phyloP scores from a whole-genome alignment of 2,329 filamentous ascomycete genomes.

The Rhexocercosporidium sp. region DNA sequence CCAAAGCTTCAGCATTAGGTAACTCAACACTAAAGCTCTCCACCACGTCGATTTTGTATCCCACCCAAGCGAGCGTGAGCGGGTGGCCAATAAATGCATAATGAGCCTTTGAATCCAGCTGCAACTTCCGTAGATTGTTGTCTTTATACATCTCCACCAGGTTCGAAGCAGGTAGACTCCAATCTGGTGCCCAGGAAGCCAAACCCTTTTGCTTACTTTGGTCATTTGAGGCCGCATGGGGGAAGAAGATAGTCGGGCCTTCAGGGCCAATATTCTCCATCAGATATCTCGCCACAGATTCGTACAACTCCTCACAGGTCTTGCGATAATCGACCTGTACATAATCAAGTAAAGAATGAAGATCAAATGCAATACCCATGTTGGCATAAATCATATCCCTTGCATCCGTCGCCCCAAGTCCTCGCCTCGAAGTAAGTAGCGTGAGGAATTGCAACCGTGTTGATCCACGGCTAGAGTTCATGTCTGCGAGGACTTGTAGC shows the following conservation, averaged over 20 bases:
- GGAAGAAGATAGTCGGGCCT: constrained; percentile 7
- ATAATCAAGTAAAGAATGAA: neutral
- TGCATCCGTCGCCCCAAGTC: constrained; percentile 14
- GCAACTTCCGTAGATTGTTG: neutral
- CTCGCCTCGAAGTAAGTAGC: constrained; percentile 7
- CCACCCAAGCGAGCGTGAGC: neutral
- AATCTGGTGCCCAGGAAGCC: constrained; percentile 19
- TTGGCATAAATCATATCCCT: constrained; percentile 16
- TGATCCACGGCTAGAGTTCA: constrained; percentile 7
- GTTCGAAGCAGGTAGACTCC: constrained; percentile 2
- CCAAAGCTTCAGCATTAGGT: neutral
- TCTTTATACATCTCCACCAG: constrained; percentile 15
- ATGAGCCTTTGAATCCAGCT: neutral
- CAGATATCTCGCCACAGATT: constrained; percentile 5
- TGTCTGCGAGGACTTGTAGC: constrained; percentile 12
- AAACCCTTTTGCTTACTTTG: neutral
- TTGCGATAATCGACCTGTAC: neutral
- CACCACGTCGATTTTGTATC: constrained; percentile 14
- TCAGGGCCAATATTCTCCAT: constrained; percentile 2
- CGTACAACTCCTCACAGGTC: constrained; percentile 8
- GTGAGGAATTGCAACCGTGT: neutral
- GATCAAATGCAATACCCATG: constrained; percentile 9
- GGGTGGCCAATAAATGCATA: constrained; percentile 6
- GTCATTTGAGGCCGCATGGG: neutral
- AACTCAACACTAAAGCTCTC: neutral